These are phyloP conservation scores for Punica granatum DNA, from an alignment of 345 rosid genomes.

Conservation along the genomic window DNA sequence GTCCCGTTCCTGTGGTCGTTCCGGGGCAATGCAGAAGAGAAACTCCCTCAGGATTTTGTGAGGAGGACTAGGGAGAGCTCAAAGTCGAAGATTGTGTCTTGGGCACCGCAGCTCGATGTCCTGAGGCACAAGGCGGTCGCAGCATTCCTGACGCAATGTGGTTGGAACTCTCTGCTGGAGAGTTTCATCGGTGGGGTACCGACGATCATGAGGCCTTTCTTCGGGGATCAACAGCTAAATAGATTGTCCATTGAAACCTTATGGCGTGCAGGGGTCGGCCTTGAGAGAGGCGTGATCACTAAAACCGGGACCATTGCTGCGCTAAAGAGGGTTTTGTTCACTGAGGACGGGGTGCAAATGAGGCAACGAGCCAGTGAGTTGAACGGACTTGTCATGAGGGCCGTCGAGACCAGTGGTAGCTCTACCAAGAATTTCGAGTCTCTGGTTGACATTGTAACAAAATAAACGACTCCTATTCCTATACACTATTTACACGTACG, in stretches of 20 bases:
- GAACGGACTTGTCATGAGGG: slow-evolving; percentile 26
- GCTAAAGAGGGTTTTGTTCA: slow-evolving; percentile 16
- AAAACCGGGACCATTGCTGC: slow-evolving; percentile 24
- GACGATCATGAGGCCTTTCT: slow-evolving; percentile 39
- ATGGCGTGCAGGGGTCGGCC: slow-evolving; percentile 35
- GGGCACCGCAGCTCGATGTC: slow-evolving; percentile 54
- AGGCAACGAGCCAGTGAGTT: slow-evolving; percentile 16
- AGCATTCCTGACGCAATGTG: slow-evolving; percentile 49
- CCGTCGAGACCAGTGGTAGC: slow-evolving; percentile 28
- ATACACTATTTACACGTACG: no score
- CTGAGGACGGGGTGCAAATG: slow-evolving; percentile 34
- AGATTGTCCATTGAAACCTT: slow-evolving; percentile 20
- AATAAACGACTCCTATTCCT: background rate
- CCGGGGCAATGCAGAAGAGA: slow-evolving; percentile 15
- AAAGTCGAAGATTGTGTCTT: slow-evolving; percentile 37
- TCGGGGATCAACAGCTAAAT: slow-evolving; percentile 29
- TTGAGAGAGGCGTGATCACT: slow-evolving; percentile 36
- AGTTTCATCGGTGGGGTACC: slow-evolving; percentile 43
- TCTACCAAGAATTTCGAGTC: slow-evolving; percentile 25
- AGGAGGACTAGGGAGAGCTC: slow-evolving; percentile 19
- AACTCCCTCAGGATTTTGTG: slow-evolving; percentile 26
- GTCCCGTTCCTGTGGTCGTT: slow-evolving; percentile 68
- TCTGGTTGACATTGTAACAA: slow-evolving; percentile 23
- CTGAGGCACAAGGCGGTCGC: slow-evolving; percentile 41
- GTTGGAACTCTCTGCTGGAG: slow-evolving; percentile 56